Conservation (phyloP, 352 stramenopile species). For the Plasmopara muralis region DNA sequence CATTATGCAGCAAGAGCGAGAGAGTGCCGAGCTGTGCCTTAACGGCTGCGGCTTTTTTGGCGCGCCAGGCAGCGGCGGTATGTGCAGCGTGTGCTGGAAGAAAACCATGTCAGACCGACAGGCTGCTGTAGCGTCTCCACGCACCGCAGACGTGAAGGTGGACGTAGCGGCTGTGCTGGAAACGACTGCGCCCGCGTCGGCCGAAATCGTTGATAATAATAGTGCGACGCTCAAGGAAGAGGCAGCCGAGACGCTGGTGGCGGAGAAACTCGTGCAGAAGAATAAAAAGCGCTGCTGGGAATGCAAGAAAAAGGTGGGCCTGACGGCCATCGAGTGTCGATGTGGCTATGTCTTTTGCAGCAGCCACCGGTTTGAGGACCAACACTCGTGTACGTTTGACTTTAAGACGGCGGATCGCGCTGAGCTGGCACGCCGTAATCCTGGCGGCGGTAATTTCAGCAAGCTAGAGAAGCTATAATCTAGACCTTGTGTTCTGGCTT, state of each 20-base stretch:
- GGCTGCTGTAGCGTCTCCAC: conserved; percentile 25
- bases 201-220: conserved; percentile 15
- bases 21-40: conserved; percentile 62
- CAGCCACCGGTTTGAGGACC: conserved; percentile 79
- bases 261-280: conserved; percentile 66
- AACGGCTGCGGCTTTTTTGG: conserved; percentile 81
- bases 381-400: conserved; percentile 83
- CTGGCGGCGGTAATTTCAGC: conserved; percentile 72
- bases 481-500: neutral
- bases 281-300: conserved; percentile 89
- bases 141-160: conserved; percentile 20
- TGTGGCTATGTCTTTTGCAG: conserved; percentile 87
- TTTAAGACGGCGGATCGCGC: conserved; percentile 75
- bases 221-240: conserved; percentile 14
- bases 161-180: conserved; percentile 10
- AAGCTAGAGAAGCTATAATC: conserved; percentile 82
- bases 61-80: conserved; percentile 53
- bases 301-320: conserved; percentile 89
- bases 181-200: neutral
- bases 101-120: conserved; percentile 76
- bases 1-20: conserved; percentile 75
- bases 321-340: conserved; percentile 85
- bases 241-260: conserved; percentile 4
- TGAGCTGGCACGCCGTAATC: conserved; percentile 71
- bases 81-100: conserved; percentile 84